Evolutionary conservation across 2,329 filamentous ascomycete species (phyloP), one percentile per base, ranked within the genome.

Genomic region (Xylaria sp.): DNA sequence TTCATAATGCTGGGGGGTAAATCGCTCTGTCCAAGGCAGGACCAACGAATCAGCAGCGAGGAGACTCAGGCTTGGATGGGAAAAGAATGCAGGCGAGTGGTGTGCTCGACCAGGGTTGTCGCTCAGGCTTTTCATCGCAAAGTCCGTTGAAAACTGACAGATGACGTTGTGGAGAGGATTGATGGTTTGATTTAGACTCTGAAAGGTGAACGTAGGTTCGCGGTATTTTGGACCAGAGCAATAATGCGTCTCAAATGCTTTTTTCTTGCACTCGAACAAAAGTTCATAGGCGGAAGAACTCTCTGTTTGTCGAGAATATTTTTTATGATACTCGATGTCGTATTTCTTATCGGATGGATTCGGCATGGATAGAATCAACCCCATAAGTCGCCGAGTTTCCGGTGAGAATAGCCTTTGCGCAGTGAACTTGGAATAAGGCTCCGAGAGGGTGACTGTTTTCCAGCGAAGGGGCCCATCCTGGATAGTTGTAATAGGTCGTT

Each of bases 351-450:
- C 3, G 2, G 60, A 48, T 10, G 54, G 37, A 25, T 60, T 64
- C 25, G 65, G 65, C 60, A 64, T 55, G 39, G 54, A 60, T 2
- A 68, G 37, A n/a, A 64, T 68, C 18, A 55, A 25, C 10, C 52
- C 1, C 25, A 63, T 15, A 2, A 52, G 41, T 23, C 18, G 15
- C 28, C 60, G 54, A 12, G 55, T 50, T 9, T 58, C 46, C 10
- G 25, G 12, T 15, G 65, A 50, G 46, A 55, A 68, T 9, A 68
- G 12, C 6, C 39, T 54, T 8, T 46, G 23, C 4, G 63, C 52
- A 28, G 20, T 46, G 34, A 18, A 20, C n/a, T 44, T 9, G 1
- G 65, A 62, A 20, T 51, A 63, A 8, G 4, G 1, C 15, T 58
- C 18, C 10, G 63, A 63, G 3, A 37, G 23, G 1, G 23, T 10